Evolutionary conservation across 1,284 basidiomycete species (phyloP).

Genomic region (Meripilus lineatus): DNA sequence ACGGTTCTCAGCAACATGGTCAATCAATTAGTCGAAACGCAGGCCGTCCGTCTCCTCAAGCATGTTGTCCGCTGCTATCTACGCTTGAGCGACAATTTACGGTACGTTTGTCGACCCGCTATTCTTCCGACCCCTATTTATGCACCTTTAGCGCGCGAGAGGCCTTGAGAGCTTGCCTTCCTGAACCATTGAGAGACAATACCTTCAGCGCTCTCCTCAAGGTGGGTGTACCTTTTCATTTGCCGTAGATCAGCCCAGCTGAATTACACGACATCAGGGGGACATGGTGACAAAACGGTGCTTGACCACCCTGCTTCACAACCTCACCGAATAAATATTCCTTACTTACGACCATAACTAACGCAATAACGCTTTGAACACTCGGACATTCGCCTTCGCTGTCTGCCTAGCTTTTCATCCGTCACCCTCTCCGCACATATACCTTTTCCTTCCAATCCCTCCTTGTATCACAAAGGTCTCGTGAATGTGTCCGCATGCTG

Average conservation of each 20-base stretch:
- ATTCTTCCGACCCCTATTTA: background rate
- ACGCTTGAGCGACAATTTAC: slow-evolving; percentile 91
- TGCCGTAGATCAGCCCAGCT: slow-evolving; percentile 3
- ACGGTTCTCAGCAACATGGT: slow-evolving; percentile 99
- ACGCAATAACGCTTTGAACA: background rate
- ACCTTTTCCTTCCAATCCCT: background rate
- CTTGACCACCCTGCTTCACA: slow-evolving; percentile 91
- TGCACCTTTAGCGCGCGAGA: slow-evolving; percentile 77
- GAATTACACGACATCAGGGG: slow-evolving; percentile 45
- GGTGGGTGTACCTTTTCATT: slow-evolving; percentile 34
- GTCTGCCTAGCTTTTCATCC: background rate
- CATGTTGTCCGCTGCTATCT: slow-evolving; percentile 98
- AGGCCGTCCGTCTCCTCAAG: slow-evolving; percentile 94
- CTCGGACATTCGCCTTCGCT: background rate
- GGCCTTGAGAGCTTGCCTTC: slow-evolving; percentile 94
- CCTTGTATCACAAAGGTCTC: too few relatives aligned
- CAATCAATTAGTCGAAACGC: slow-evolving; percentile 92
- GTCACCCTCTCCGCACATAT: background rate
- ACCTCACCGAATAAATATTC: slow-evolving; percentile 59
- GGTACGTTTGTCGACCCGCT: slow-evolving; percentile 46
- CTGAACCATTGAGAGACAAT: slow-evolving; percentile 91
- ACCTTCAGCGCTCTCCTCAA: slow-evolving; percentile 91
- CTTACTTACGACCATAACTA: background rate
- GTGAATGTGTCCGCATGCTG: too few relatives aligned
- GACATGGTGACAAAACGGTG: slow-evolving; percentile 97